Conservation (phyloP, 805 yeast species). For the Monosporozyma yasuniensis region DNA sequence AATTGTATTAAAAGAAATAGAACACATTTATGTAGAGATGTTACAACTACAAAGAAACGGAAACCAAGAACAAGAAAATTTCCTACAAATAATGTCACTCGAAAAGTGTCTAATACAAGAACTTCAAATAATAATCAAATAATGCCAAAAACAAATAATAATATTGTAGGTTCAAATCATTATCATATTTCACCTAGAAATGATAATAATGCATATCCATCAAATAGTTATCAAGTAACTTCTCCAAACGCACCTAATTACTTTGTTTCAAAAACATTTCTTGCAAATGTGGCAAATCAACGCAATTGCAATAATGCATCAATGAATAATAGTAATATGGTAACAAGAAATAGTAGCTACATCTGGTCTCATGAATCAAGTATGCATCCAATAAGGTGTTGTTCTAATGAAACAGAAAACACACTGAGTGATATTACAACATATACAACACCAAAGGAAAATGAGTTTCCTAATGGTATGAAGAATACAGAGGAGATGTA, state of each 20-base stretch:
- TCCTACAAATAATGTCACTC: neutral
- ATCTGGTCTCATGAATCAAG: neutral
- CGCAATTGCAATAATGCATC: too few species aligned
- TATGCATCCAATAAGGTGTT: neutral
- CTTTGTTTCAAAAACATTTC: too few species aligned
- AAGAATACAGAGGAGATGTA: neutral
- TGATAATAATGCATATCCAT: too few species aligned
- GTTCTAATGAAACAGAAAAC: neutral
- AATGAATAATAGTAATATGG: neutral
- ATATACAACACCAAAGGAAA: neutral
- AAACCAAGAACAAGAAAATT: neutral
- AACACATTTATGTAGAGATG: slow-evolving; percentile 48
- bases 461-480: neutral
- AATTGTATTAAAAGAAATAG: slow-evolving; percentile 58
- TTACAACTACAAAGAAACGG: slow-evolving; percentile 2
- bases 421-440: neutral
- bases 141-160: neutral
- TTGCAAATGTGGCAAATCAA: too few species aligned
- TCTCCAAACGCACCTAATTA: too few species aligned
- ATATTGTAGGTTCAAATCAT: too few species aligned
- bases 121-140: neutral
- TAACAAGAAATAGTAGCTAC: neutral
- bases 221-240: too few species aligned
- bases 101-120: neutral
- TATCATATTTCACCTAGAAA: too few species aligned